Conservation (phyloP, 352 stramenopile species). For the Aphanomyces euteiches region DNA sequence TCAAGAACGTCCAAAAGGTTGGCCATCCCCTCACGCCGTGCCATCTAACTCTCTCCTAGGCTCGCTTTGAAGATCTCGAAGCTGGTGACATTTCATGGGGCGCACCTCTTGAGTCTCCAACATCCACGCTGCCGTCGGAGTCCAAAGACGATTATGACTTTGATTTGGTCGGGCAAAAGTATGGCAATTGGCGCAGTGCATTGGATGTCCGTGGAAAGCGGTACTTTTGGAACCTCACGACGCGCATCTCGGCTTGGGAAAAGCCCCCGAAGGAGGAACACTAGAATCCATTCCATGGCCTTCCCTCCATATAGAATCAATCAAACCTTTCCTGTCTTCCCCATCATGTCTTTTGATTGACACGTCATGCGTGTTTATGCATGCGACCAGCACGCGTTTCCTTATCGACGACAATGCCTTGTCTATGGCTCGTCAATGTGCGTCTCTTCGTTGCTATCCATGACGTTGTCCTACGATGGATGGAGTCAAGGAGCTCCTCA, state of each 20-base stretch:
- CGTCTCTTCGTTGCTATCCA: no score
- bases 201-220: slow-evolving; percentile 82
- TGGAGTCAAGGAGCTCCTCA: no score
- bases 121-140: slow-evolving; percentile 1
- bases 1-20: slow-evolving; percentile 77
- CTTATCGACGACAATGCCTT: no score
- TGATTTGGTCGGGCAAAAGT: slow-evolving; percentile 74
- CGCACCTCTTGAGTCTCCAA: slow-evolving; percentile 32
- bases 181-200: slow-evolving; percentile 80
- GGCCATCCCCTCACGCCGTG: slow-evolving; percentile 48
- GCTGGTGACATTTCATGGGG: slow-evolving; percentile 72
- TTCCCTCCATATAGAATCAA: no score
- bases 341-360: no score
- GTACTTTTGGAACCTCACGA: slow-evolving; percentile 87
- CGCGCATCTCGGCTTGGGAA: slow-evolving; percentile 77
- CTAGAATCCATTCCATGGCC: background rate
- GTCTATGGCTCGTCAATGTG: no score
- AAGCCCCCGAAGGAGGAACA: slow-evolving; percentile 39
- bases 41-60: background rate
- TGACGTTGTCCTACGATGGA: no score
- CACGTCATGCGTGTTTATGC: no score
- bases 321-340: no score
- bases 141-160: slow-evolving; percentile 44
- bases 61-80: slow-evolving; percentile 15
- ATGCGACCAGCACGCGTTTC: no score